Conservation (phyloP, 768 basidiomycete species). For the Leccinum uliginosum region DNA sequence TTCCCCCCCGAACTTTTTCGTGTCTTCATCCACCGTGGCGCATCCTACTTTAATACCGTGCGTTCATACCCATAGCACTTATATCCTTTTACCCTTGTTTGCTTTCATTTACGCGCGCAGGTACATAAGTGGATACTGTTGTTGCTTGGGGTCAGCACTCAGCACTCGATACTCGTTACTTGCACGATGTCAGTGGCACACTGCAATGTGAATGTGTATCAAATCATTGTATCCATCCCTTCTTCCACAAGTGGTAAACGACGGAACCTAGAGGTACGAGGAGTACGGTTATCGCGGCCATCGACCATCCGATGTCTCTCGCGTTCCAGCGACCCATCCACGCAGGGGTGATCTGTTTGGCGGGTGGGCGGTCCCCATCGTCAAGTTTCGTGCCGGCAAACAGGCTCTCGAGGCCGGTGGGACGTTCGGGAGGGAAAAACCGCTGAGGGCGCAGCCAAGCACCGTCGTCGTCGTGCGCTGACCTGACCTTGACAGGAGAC, state of each 20-base stretch:
- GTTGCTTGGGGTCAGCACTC: conserved; percentile 8
- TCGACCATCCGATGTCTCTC: conserved; percentile 11
- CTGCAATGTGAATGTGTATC: conserved; percentile 10
- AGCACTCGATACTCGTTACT: not conserved
- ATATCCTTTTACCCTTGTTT: not conserved
- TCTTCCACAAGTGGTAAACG: conserved; percentile 20
- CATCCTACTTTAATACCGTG: not conserved
- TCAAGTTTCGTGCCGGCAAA: conserved; percentile 62
- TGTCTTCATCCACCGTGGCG: not conserved
- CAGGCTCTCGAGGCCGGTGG: conserved; percentile 70
- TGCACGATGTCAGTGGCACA: not conserved
- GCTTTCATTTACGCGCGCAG: not conserved
- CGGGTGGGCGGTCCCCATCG: conserved; percentile 26
- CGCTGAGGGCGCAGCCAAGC: conserved; percentile 64
- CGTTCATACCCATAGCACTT: conserved; percentile 23
- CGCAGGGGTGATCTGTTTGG: not conserved
- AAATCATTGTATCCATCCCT: conserved; percentile 19
- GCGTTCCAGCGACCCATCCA: not conserved
- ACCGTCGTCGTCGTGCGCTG: conserved; percentile 32
- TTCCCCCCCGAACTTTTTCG: not conserved
- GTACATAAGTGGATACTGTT: conserved; percentile 5
- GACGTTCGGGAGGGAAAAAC: conserved; percentile 75
- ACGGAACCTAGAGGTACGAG: conserved; percentile 21
- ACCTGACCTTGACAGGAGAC: conserved; percentile 22
- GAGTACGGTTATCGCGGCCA: conserved; percentile 6